Conservation (phyloP, 1,139 yeast genomes). For the Entelexis paramagnoliae region DNA sequence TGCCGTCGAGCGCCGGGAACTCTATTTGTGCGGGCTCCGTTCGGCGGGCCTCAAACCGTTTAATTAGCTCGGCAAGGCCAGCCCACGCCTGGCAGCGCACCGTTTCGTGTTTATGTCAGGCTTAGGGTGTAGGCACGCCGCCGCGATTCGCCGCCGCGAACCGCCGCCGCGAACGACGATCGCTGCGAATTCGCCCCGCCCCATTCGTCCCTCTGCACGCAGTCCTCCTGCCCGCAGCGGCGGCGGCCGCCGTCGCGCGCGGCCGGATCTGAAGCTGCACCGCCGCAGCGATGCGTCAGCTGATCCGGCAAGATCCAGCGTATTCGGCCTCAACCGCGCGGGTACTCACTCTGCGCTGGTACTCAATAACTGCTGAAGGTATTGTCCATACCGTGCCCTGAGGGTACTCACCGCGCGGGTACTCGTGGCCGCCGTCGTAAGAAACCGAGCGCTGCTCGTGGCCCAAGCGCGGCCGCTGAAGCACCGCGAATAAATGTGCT, state of each 20-base stretch:
- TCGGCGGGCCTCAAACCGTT: too few species aligned
- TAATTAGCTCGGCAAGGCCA: too few species aligned
- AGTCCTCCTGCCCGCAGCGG: too few species aligned
- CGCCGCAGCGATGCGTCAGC: not conserved
- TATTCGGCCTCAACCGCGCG: not conserved
- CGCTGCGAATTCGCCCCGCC: too few species aligned
- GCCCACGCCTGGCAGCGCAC: too few species aligned
- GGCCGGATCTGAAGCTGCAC: not conserved
- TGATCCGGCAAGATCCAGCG: not conserved
- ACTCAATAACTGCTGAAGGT: not conserved
- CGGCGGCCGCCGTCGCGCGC: not conserved
- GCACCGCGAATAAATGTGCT: not conserved
- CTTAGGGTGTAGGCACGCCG: not conserved
- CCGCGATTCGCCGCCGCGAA: too few species aligned
- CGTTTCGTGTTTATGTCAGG: not conserved
- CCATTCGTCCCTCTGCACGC: too few species aligned
- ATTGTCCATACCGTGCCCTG: not conserved
- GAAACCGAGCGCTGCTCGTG: not conserved
- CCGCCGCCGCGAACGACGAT: too few species aligned
- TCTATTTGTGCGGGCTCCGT: too few species aligned
- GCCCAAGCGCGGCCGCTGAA: not conserved
- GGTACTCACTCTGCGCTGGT: not conserved
- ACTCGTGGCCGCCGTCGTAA: not conserved
- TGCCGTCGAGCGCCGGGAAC: too few species aligned
- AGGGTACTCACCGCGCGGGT: slow-evolving; percentile 2